Evolutionary conservation across 495 filamentous ascomycete genomes (phyloP).

Genomic region (Neurospora sp.): DNA sequence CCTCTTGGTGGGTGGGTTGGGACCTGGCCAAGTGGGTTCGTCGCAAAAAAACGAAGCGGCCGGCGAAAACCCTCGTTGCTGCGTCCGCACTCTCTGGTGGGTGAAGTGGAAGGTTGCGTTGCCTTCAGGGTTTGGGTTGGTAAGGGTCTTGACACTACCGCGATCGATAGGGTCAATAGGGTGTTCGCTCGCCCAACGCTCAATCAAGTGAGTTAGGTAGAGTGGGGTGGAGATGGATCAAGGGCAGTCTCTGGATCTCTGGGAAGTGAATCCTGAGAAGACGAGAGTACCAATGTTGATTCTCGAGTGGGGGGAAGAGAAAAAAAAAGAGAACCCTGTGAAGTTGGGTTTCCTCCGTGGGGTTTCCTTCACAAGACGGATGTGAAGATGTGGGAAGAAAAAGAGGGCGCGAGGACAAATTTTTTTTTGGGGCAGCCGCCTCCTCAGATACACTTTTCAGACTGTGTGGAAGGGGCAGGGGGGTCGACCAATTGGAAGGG

Average conservation of each 20-base stretch:
- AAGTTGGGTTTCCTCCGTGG: slow-evolving; percentile 21
- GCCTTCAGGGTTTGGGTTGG: background rate
- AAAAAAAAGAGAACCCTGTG: slow-evolving; percentile 16
- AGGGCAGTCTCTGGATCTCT: slow-evolving; percentile 21
- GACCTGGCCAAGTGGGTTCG: slow-evolving; percentile 11
- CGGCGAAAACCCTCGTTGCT: slow-evolving; percentile 9
- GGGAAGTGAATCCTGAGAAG: slow-evolving; percentile 22
- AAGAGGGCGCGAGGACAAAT: slow-evolving; percentile 25
- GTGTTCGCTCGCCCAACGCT: background rate
- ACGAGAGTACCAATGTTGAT: slow-evolving; percentile 13
- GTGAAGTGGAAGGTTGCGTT: background rate
- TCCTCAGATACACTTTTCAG: slow-evolving; percentile 1
- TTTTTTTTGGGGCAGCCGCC: slow-evolving; percentile 23
- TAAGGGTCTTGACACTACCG: background rate
- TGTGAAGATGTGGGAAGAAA: slow-evolving; percentile 25
- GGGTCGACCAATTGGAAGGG: background rate
- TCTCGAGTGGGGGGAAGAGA: slow-evolving; percentile 14
- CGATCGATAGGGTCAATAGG: background rate
- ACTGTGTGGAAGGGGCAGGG: background rate
- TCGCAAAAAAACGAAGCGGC: slow-evolving; percentile 13
- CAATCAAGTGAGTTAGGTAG: background rate
- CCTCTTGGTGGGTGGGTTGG: background rate
- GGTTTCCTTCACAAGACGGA: slow-evolving; percentile 22
- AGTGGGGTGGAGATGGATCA: slow-evolving; percentile 29
- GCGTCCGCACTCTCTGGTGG: background rate